These are phyloP conservation scores for Scheffersomyces amazonensis DNA, from an alignment of 805 yeast genomes.

Conservation along the genomic window DNA sequence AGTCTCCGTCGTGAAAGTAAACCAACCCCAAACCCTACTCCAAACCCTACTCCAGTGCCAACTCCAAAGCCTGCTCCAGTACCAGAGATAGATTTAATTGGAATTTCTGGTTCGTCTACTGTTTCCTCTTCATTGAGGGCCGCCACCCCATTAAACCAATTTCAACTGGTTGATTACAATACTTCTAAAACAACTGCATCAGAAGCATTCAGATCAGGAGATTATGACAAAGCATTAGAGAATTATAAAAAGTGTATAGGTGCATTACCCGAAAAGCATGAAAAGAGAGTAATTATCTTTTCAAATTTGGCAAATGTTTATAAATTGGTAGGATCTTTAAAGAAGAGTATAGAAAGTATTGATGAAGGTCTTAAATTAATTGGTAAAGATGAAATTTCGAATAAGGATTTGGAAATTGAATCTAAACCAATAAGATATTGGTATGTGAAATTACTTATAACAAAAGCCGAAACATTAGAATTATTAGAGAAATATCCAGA, in stretches of 20 bases:
- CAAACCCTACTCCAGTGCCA: background rate
- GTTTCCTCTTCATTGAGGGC: constrained; percentile 3
- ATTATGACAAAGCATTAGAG: constrained; percentile 63
- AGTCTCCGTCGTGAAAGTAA: no score
- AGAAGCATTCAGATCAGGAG: constrained; percentile 73
- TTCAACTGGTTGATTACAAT: constrained; percentile 42
- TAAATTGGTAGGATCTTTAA: constrained; percentile 12
- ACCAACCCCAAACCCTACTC: background rate
- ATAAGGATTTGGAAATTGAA: constrained; percentile 27
- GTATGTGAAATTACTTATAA: constrained; percentile 66
- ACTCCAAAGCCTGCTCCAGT: constrained; percentile 3
- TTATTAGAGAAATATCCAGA: constrained; percentile 66
- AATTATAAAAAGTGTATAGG: constrained; percentile 51
- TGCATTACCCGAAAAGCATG: constrained; percentile 61
- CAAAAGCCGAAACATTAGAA: constrained; percentile 84
- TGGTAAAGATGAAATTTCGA: constrained; percentile 22
- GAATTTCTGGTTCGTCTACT: constrained; percentile 13
- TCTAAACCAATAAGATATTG: constrained; percentile 62
- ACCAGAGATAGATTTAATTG: constrained; percentile 23
- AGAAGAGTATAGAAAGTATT: constrained; percentile 36
- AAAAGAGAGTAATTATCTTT: constrained; percentile 60
- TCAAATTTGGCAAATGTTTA: constrained; percentile 62
- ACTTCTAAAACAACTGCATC: constrained; percentile 56
- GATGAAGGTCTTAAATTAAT: constrained; percentile 45
- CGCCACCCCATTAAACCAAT: constrained; percentile 28